Base-by-base conservation (phyloP, 768 basidiomycete species). In the Lactifluus piperatus region DNA sequence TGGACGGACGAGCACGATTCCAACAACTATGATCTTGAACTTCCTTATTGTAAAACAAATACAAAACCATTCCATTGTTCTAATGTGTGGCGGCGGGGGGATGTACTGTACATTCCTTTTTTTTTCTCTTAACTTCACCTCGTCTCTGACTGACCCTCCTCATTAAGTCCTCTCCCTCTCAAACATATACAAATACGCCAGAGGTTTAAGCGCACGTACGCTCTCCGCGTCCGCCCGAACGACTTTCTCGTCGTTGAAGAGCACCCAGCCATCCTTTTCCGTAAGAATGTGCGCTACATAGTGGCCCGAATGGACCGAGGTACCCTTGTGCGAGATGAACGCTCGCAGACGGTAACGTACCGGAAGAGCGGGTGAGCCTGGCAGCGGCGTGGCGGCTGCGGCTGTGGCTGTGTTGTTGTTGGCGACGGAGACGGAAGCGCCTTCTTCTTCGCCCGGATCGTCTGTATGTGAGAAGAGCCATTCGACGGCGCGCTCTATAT, bases 201-300 rank as follows among this genome's bases (percentile, higher is more conserved):
- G 69, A 70, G 79, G 78, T 74, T 88, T 88, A 75, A 97, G 73
- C 56, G 83, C 82, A 20, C 71, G 78, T 29, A 94, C 89, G 68
- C 90, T 91, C 70, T 87, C 82, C 59, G 71, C 77, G 68, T 95
- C 91, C 3, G 94, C 94, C 71, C 81, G 84, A 10, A 97, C 94
- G 4, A 94, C 94, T 74, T 94, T 95, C 74, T 94, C 93, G 68
- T 97, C 95, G 66, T 97, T 97, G 71, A 94, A 97, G 67, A 98
- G 71, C 56, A 94, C 87, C 92, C 95, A 95, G 10, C 78, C 77
- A 22, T 77, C 81, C 36, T 74, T 80, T 5, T 66, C 49, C 29
- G 52, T 56, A 54, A 79, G 75, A 30, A 91, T 78, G 68, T 94
- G 91, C 26, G 90, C 90, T 13, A 94, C 91, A 66, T 97, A 95